phyloP scores from a whole-genome alignment of 352 stramenopile species.

The Globisporangium echinulatum region DNA sequence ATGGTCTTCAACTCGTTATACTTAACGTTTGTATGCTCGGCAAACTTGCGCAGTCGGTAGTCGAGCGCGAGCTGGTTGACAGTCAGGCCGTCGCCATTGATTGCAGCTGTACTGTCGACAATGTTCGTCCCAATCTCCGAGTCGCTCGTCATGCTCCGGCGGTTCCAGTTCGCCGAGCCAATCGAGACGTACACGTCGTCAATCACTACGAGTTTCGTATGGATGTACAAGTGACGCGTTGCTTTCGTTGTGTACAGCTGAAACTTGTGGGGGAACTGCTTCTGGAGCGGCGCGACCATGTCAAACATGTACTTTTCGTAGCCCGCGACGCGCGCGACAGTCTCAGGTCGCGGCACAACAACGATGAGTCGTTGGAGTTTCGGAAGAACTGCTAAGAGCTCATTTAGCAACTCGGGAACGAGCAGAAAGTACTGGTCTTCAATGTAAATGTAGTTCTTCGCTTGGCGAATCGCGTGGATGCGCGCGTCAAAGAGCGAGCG shows the following conservation, averaged over 20 bases:
- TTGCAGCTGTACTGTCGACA: slow-evolving; percentile 30
- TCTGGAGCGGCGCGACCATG: slow-evolving; percentile 34
- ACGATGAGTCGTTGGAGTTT: slow-evolving; percentile 42
- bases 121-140: slow-evolving; percentile 50
- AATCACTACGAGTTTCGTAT: slow-evolving; percentile 26
- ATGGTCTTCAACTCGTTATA: slow-evolving; percentile 32
- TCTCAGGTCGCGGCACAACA: slow-evolving; percentile 24
- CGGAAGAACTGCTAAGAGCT: slow-evolving; percentile 38
- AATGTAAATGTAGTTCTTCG: slow-evolving; percentile 64
- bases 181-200: slow-evolving; percentile 56
- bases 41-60: slow-evolving; percentile 56
- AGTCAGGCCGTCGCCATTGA: slow-evolving; percentile 22
- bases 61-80: slow-evolving; percentile 35
- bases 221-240: slow-evolving; percentile 37
- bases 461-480: slow-evolving; percentile 45
- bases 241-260: slow-evolving; percentile 28
- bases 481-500: slow-evolving; percentile 36
- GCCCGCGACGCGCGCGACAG: slow-evolving; percentile 9
- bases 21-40: slow-evolving; percentile 34
- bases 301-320: slow-evolving; percentile 40
- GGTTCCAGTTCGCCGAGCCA: background rate
- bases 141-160: slow-evolving; percentile 52
- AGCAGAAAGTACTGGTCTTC: slow-evolving; percentile 63
- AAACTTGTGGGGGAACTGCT: slow-evolving; percentile 41
- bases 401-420: slow-evolving; percentile 36